These are phyloP conservation scores for Cryptosporidium sp. DNA, from an alignment of 169 alveolate genomes.

Conservation along the genomic window DNA sequence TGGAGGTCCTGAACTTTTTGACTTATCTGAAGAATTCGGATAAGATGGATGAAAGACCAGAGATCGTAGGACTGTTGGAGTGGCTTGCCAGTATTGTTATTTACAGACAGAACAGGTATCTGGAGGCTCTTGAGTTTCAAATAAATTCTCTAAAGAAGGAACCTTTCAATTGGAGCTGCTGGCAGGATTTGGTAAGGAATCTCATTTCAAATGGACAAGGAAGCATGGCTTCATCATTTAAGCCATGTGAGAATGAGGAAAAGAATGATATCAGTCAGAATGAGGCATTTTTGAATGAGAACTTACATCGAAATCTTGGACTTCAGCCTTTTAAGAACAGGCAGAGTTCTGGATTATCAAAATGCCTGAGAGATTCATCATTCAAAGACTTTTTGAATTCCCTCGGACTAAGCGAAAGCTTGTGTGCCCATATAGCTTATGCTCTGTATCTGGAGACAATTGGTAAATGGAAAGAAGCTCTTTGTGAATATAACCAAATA, in stretches of 20 bases:
- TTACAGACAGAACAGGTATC: conserved; percentile 52
- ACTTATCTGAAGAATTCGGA: neutral
- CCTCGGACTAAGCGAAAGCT: conserved; percentile 15
- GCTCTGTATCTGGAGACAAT: conserved; percentile 31
- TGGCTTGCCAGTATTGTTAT: conserved; percentile 46
- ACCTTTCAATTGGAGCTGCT: conserved; percentile 72
- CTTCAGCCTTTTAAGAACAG: conserved; percentile 35
- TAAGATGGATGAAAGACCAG: neutral
- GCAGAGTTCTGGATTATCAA: conserved; percentile 4
- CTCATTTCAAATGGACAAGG: conserved; percentile 23
- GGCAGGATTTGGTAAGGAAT: conserved; percentile 62
- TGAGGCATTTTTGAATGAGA: conserved; percentile 5
- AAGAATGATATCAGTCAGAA: neutral
- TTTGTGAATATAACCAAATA: conserved; percentile 4
- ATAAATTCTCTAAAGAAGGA: conserved; percentile 38
- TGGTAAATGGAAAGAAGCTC: conserved; percentile 64
- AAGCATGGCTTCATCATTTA: neutral
- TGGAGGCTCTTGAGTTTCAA: conserved; percentile 62
- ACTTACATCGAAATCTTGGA: conserved; percentile 32
- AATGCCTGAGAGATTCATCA: conserved; percentile 24
- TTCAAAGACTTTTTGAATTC: conserved; percentile 39
- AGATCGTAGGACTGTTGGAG: conserved; percentile 31
- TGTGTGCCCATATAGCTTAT: conserved; percentile 29
- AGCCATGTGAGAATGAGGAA: neutral
- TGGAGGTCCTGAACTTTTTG: conserved; percentile 25